Conservation (phyloP, 306 rosid genomes). For the Carpinus viminea region DNA sequence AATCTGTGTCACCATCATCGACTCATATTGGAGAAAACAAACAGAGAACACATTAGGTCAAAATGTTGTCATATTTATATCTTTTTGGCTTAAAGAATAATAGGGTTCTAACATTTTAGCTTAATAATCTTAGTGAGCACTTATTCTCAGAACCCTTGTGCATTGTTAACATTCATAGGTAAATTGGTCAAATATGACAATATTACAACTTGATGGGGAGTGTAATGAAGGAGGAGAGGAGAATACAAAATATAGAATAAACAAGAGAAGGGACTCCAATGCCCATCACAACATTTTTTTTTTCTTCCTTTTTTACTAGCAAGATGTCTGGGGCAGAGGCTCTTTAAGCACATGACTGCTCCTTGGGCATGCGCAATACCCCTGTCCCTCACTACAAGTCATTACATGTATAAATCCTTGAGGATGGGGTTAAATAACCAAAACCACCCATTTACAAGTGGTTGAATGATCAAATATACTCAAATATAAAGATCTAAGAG, state of each 20-base stretch:
- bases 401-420: background rate
- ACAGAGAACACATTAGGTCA: background rate
- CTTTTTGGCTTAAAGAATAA: background rate
- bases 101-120: background rate
- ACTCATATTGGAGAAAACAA: background rate
- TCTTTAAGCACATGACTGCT: too few relatives aligned
- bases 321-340: background rate
- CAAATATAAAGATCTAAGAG: background rate
- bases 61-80: background rate
- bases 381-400: background rate
- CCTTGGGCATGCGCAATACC: too few relatives aligned
- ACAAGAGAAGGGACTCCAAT: background rate
- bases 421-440: background rate
- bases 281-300: background rate
- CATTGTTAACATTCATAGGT: too few relatives aligned
- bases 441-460: background rate
- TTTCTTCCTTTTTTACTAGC: background rate
- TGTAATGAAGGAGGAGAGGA: too few relatives aligned
- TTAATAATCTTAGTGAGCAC: background rate
- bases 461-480: background rate
- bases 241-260: background rate
- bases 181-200: too few relatives aligned
- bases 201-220: too few relatives aligned
- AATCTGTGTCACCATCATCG: background rate
- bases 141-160: too few relatives aligned